A percentile compares a stretch with the other conserved stretches of the same genome.
These are phyloP conservation scores for Abrus pulchellus DNA, from an alignment of 306 rosid genomes.

Conservation along the genomic window DNA sequence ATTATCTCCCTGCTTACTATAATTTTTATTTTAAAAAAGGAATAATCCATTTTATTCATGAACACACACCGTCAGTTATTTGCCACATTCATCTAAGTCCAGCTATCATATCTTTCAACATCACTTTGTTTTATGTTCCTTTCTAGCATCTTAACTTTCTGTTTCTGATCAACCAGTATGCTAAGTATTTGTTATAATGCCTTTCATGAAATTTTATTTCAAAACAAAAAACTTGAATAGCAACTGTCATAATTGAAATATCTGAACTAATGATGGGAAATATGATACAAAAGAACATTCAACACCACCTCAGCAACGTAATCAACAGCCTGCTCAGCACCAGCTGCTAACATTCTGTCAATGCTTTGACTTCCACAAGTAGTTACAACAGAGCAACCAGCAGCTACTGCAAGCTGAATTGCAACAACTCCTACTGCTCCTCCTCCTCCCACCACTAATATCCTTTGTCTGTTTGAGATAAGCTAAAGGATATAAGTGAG, in stretches of 20 bases:
- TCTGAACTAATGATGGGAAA: slow-evolving; percentile 29
- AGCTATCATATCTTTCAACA: slow-evolving; percentile 21
- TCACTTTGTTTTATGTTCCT: slow-evolving; percentile 6
- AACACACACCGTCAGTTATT: neutral
- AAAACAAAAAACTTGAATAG: slow-evolving; percentile 17
- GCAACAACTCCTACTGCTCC: slow-evolving; percentile 96
- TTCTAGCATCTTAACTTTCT: neutral
- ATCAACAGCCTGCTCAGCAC: slow-evolving; percentile 94
- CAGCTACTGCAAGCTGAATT: slow-evolving; percentile 86
- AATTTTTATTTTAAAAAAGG: neutral
- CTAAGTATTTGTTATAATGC: slow-evolving; percentile 9
- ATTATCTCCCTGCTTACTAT: neutral
- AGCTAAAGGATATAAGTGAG: slow-evolving; percentile 47
- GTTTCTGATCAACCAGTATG: neutral
- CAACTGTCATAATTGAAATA: slow-evolving; percentile 31
- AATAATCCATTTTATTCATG: neutral
- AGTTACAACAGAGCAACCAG: slow-evolving; percentile 83
- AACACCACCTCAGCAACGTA: slow-evolving; percentile 82
- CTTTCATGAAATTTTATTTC: slow-evolving; percentile 29
- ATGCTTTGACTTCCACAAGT: slow-evolving; percentile 87
- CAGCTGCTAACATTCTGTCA: slow-evolving; percentile 74
- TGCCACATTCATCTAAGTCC: slow-evolving; percentile 31
- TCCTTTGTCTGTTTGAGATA: slow-evolving; percentile 72
- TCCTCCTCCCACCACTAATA: slow-evolving; percentile 94
- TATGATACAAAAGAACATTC: slow-evolving; percentile 41